phyloP scores from a whole-genome alignment of 108 stramenopile species.

The Nitzschia inconspicua region DNA sequence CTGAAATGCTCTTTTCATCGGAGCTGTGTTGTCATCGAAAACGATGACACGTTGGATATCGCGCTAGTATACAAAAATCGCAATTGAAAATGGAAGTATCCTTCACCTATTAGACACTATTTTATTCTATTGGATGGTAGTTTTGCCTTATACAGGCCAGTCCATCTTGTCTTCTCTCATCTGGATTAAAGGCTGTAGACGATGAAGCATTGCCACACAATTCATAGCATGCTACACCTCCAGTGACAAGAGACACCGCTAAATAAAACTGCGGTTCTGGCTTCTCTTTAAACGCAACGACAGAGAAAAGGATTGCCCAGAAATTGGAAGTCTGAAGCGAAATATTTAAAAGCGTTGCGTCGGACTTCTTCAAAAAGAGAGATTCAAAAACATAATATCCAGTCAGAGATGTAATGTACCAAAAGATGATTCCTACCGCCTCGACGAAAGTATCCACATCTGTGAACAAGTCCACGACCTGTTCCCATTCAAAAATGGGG shows the following conservation, averaged over 20 bases:
- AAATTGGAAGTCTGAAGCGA: constrained; percentile 62
- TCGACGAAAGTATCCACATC: constrained; percentile 1
- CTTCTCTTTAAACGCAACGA: constrained; percentile 25
- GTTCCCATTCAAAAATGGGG: constrained; percentile 35
- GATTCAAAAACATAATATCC: constrained; percentile 54
- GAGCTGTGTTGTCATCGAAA: too few relatives aligned
- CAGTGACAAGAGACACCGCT: constrained; percentile 66
- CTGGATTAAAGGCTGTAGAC: too few relatives aligned
- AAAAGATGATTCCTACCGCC: constrained; percentile 29
- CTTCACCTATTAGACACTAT: too few relatives aligned
- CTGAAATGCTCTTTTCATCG: too few relatives aligned
- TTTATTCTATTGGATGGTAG: too few relatives aligned
- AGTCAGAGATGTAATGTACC: constrained; percentile 37
- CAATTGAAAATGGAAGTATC: too few relatives aligned
- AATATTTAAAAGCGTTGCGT: constrained; percentile 73
- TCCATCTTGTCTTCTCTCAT: too few relatives aligned
- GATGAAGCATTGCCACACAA: constrained; percentile 24
- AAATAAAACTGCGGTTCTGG: constrained; percentile 76
- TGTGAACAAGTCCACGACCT: constrained; percentile 3
- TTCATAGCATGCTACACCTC: constrained; percentile 89
- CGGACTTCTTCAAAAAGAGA: constrained; percentile 50
- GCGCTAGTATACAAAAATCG: too few relatives aligned
- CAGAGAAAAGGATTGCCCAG: constrained; percentile 68
- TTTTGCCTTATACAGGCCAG: too few relatives aligned
- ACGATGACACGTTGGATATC: too few relatives aligned